Evolutionary conservation across 805 yeast genomes (phyloP), one percentile per base, ranked within the genome.

Genomic region (Hanseniaspora vineae): DNA sequence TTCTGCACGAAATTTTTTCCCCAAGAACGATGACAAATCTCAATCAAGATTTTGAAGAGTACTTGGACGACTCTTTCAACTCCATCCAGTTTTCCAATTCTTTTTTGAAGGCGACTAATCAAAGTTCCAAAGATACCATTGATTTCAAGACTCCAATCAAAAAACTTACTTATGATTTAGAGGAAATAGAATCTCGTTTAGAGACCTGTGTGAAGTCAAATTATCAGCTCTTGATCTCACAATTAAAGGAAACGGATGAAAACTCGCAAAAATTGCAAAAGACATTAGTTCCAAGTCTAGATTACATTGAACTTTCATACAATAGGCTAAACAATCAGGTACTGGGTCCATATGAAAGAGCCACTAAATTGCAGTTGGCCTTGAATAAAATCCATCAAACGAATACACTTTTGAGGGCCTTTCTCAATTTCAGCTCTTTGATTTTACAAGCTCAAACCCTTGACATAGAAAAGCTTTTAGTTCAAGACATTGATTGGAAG

Each of bases 371-470:
- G 23, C 66, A 61, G 47, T 46, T 49, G n/a, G 62, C 58, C 5
- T 51, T 61, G 31, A 55, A 58, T 49, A 62, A 61, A 46, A 54
- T 62, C 20, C 65, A 62, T 47, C 66, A 62, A 48, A 61, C 66
- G 6, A 57, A 64, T 4, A 58, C 52, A 35, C 44, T 61, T 10
- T 47, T 62, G 44, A 55, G 66, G 46, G 64, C 60, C 42, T 54
- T 60, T 5, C 50, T 61, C 29, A 50, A 60, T 17, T 59, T 55
- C 40, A 40, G 60, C 13, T 64, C 61, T 47, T 48, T 61, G 45
- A 50, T 56, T 1, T 52, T 55, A 18, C 57, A 55, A 47, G 31
- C 52, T 37, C 40, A 37, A 17, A n/a, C 40, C 6, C 6, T 37
- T n/a, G 19, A 37, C 17, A n/a, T 37, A 10, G 8, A 37, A 10